Conservation (phyloP, 768 basidiomycete species). For the Tylopilus plumbeoviolaceoides region DNA sequence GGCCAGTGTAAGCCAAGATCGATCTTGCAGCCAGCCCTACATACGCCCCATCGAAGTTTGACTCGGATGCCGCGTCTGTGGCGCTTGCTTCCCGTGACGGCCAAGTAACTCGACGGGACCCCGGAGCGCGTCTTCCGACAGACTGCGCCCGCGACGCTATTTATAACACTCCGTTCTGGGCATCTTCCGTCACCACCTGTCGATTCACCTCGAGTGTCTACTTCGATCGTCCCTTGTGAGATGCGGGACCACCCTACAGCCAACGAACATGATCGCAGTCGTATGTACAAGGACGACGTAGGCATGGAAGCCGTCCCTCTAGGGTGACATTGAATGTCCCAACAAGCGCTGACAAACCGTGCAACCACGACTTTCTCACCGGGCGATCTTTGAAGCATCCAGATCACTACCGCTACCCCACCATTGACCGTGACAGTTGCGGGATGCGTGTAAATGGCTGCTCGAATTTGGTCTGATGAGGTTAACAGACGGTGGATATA, state of each 20-base stretch:
- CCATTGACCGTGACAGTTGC: background rate
- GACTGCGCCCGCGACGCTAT: background rate
- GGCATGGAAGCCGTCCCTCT: background rate
- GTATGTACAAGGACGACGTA: background rate
- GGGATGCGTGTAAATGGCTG: background rate
- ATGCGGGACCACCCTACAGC: no score
- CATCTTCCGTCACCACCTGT: no score
- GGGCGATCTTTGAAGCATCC: background rate
- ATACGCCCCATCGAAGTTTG: background rate
- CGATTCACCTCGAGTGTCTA: background rate
- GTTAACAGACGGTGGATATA: background rate
- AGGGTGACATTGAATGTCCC: background rate
- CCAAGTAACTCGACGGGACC: background rate
- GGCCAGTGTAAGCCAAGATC: background rate
- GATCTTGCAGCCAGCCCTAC: background rate
- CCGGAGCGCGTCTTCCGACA: background rate
- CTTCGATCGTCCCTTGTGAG: background rate
- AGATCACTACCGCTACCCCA: background rate
- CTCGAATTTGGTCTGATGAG: background rate
- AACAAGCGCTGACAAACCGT: background rate
- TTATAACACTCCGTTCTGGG: background rate
- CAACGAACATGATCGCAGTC: no score
- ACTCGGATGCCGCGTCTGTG: background rate
- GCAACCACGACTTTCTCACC: background rate
- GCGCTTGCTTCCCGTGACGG: background rate